Evolutionary conservation across 2,329 filamentous ascomycete species (phyloP).

Genomic region (Aspergillus fischeri): DNA sequence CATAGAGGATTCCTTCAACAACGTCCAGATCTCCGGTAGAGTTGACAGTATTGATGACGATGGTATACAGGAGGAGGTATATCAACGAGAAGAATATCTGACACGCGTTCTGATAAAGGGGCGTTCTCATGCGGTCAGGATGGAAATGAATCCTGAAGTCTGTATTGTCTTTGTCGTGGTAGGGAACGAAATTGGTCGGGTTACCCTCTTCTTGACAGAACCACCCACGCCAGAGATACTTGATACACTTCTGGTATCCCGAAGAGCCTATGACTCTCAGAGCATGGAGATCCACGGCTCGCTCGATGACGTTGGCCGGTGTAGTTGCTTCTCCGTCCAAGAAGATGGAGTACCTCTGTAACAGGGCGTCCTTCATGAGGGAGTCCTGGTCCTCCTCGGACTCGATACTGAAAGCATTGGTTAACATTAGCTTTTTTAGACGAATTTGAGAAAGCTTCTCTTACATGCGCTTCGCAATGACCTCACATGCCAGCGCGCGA

Average conservation of each 20-base stretch:
- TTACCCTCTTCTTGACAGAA: constrained; percentile 93
- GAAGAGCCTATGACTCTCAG: constrained; percentile 83
- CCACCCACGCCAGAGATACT: constrained; percentile 92
- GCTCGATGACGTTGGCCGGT: constrained; percentile 85
- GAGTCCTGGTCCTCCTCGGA: constrained; percentile 72
- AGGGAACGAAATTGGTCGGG: constrained; percentile 83
- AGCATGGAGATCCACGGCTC: constrained; percentile 88
- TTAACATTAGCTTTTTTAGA: neutral
- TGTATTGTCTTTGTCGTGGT: constrained; percentile 73
- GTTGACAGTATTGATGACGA: constrained; percentile 92
- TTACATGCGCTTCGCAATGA: constrained; percentile 75
- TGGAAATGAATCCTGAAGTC: constrained; percentile 79
- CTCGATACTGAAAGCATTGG: constrained; percentile 64
- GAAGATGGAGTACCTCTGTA: constrained; percentile 84
- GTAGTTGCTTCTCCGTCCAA: constrained; percentile 66
- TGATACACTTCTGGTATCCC: constrained; percentile 94
- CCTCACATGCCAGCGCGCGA: constrained; percentile 78
- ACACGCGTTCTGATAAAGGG: constrained; percentile 85
- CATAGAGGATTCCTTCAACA: constrained; percentile 78
- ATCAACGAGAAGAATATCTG: constrained; percentile 80
- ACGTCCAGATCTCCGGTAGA: constrained; percentile 74
- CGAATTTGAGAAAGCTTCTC: neutral
- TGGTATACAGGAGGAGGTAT: constrained; percentile 81
- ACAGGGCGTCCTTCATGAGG: constrained; percentile 73
- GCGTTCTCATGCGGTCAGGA: constrained; percentile 89